Conservation (phyloP, 306 rosid genomes). For the Sechiopsis laciniata region DNA sequence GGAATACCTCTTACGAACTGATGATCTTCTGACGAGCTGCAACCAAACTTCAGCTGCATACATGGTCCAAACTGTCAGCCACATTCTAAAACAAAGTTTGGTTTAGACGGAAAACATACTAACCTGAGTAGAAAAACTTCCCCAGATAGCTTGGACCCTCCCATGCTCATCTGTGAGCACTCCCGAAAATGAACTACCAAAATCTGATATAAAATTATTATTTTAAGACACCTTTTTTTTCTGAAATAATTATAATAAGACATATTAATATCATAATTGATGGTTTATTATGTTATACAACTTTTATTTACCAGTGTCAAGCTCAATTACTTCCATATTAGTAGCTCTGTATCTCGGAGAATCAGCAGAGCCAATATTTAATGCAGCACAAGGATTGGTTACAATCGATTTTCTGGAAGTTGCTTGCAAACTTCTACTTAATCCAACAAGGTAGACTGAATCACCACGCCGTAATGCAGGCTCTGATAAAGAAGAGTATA, state of each 20-base stretch:
- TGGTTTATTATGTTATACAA: slow-evolving; percentile 1
- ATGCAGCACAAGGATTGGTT: slow-evolving; percentile 87
- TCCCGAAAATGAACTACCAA: slow-evolving; percentile 91
- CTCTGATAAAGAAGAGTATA: slow-evolving; percentile 45
- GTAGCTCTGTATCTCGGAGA: slow-evolving; percentile 90
- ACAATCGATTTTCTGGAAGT: slow-evolving; percentile 95
- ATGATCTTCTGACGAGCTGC: slow-evolving; percentile 84
- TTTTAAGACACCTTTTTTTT: slow-evolving; percentile 9
- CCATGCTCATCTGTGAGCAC: slow-evolving; percentile 87
- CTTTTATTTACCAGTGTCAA: slow-evolving; percentile 70
- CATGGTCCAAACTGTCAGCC: slow-evolving; percentile 22
- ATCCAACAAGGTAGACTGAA: slow-evolving; percentile 86
- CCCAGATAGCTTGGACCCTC: slow-evolving; percentile 95
- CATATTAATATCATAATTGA: slow-evolving; percentile 18
- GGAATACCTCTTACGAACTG: slow-evolving; percentile 95
- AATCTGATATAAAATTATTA: slow-evolving; percentile 48
- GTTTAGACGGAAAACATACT: background rate
- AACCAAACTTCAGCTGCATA: slow-evolving; percentile 70
- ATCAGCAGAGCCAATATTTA: slow-evolving; percentile 87
- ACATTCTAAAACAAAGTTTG: background rate
- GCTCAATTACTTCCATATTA: slow-evolving; percentile 97
- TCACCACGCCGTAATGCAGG: slow-evolving; percentile 83
- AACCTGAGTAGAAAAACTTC: slow-evolving; percentile 99
- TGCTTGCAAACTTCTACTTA: slow-evolving; percentile 97
- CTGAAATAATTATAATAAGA: slow-evolving; percentile 16